Percentiles rank a stretch among this genome's conserved stretches.
Evolutionary conservation across 176 grass and related monocot genomes (phyloP).

Genomic region (Oropetium thomaeum): DNA sequence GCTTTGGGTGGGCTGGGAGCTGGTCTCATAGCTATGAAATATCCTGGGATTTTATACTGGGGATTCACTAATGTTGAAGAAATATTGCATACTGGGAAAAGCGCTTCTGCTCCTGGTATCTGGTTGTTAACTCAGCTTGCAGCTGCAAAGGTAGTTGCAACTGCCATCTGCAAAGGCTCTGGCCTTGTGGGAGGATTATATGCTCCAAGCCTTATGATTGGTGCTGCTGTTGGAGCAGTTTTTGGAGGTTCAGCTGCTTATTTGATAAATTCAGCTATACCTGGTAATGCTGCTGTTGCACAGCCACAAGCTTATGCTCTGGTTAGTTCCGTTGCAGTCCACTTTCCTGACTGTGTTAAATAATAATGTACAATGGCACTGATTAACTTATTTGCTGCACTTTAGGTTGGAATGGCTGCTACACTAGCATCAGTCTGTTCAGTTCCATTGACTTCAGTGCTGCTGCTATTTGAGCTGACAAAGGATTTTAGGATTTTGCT

Average conservation of each 20-base stretch:
- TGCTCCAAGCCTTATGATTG: constrained; percentile 97
- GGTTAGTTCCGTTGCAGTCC: constrained; percentile 41
- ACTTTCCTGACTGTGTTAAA: constrained; percentile 5
- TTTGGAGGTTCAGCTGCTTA: constrained; percentile 89
- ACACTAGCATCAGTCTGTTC: constrained; percentile 87
- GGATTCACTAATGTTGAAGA: constrained; percentile 98
- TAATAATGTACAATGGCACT: constrained; percentile 15
- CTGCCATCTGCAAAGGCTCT: constrained; percentile 94
- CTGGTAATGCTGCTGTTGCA: constrained; percentile 90
- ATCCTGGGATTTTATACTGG: constrained; percentile 97
- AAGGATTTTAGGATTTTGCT: constrained; percentile 98
- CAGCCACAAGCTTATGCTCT: constrained; percentile 98
- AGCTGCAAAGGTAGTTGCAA: constrained; percentile 85
- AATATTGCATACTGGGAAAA: constrained; percentile 93
- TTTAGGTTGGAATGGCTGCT: constrained; percentile 98
- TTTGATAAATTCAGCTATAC: constrained; percentile 89
- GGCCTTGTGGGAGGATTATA: constrained; percentile 93
- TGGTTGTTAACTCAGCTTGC: constrained; percentile 94
- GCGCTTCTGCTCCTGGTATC: constrained; percentile 91
- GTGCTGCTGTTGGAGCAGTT: constrained; percentile 92
- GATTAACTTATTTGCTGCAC: constrained; percentile 5
- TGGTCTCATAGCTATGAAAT: constrained; percentile 92
- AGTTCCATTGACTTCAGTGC: constrained; percentile 80
- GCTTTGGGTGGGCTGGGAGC: constrained; percentile 90
- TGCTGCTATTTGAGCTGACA: constrained; percentile 95